Percentiles rank a stretch among this genome's conserved stretches.
These are phyloP conservation scores for Dryas alaskensis DNA, from an alignment of 306 rosid genomes.

Conservation along the genomic window DNA sequence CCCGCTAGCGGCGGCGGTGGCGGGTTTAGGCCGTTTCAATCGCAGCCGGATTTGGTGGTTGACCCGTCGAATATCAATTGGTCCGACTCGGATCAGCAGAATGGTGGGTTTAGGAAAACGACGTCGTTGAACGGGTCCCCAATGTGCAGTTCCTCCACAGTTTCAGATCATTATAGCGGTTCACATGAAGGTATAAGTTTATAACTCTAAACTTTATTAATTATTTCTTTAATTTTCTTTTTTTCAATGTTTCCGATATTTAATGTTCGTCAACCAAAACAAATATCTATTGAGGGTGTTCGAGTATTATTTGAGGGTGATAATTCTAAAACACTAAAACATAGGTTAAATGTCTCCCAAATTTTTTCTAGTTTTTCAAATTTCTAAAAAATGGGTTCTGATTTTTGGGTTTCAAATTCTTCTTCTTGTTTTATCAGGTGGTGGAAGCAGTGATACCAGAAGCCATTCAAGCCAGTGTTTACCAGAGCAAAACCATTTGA, in stretches of 20 bases:
- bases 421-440: constrained; percentile 30
- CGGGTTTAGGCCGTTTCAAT: constrained; percentile 33
- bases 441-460: constrained; percentile 42
- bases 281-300: too few species aligned
- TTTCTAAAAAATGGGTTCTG: neutral
- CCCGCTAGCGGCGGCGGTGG: constrained; percentile 8
- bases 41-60: neutral
- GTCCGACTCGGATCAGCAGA: constrained; percentile 8
- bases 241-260: too few species aligned
- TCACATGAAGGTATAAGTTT: constrained; percentile 54
- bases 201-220: neutral
- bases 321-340: too few species aligned
- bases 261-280: too few species aligned
- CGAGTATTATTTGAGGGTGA: too few species aligned
- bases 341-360: too few species aligned
- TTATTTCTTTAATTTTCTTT: neutral
- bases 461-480: constrained; percentile 52
- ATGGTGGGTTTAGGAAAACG: constrained; percentile 21
- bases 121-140: constrained; percentile 43
- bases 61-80: neutral
- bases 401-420: neutral
- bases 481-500: constrained; percentile 21
- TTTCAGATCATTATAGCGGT: constrained; percentile 44
- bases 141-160: constrained; percentile 47
- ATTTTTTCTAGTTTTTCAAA: too few species aligned